A percentile compares a stretch with the other conserved stretches of the same genome.
Evolutionary conservation across 306 rosid species (phyloP).

Genomic region (Rubus idaeus): DNA sequence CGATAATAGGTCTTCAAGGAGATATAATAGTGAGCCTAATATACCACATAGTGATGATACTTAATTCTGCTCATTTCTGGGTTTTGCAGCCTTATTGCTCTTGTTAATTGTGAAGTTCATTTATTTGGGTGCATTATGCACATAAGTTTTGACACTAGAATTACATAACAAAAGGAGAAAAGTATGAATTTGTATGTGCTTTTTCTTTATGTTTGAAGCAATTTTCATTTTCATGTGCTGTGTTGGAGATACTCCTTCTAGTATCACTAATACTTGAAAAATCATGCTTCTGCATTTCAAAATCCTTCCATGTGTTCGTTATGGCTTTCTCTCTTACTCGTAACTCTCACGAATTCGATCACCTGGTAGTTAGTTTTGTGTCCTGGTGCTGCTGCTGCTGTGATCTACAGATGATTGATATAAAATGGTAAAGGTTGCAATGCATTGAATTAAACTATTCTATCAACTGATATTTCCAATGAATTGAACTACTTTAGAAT

Average conservation of each 20-base stretch:
- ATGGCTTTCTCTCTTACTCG: neutral
- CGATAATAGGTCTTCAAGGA: constrained; percentile 53
- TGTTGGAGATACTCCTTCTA: neutral
- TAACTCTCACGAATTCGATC: too few relatives aligned
- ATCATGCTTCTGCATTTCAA: neutral
- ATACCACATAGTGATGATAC: constrained; percentile 24
- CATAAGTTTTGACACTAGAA: neutral
- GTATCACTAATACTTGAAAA: neutral
- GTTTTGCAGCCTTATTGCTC: neutral
- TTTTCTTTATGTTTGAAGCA: neutral
- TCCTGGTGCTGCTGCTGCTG: neutral
- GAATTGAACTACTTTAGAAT: too few relatives aligned
- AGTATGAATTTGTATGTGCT: neutral
- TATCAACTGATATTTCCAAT: too few relatives aligned
- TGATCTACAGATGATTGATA: too few relatives aligned
- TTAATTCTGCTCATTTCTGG: constrained; percentile 7
- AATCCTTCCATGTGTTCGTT: neutral
- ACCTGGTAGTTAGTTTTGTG: neutral
- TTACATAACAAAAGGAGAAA: neutral
- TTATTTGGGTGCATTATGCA: neutral
- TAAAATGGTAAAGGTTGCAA: too few relatives aligned
- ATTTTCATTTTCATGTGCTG: neutral
- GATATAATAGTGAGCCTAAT: constrained; percentile 33
- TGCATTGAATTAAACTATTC: too few relatives aligned
- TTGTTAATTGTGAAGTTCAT: neutral